Evolutionary conservation across 495 filamentous ascomycete genomes (phyloP).

Genomic region (Podospora didyma): DNA sequence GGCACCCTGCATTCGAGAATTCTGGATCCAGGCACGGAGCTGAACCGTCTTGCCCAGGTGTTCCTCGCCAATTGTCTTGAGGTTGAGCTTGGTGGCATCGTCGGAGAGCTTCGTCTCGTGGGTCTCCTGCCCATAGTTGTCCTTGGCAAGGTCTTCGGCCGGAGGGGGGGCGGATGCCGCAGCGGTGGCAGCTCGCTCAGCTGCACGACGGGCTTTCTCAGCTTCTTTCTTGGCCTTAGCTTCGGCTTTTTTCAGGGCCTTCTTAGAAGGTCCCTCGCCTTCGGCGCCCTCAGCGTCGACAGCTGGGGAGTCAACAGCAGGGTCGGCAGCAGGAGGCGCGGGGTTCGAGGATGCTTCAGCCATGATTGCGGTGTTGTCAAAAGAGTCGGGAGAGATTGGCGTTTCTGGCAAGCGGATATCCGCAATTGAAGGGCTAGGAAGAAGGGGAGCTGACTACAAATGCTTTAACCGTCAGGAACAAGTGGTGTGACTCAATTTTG

Average conservation of each 20-base stretch:
- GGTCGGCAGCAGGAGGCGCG: slow-evolving; percentile 16
- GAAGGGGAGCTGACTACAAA: background rate
- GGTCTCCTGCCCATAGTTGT: slow-evolving; percentile 59
- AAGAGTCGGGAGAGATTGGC: background rate
- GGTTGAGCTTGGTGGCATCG: slow-evolving; percentile 38
- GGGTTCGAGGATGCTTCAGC: slow-evolving; percentile 17
- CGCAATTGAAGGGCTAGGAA: background rate
- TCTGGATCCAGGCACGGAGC: slow-evolving; percentile 82
- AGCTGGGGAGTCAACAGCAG: slow-evolving; percentile 3
- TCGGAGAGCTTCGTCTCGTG: slow-evolving; percentile 23
- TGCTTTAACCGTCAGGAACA: background rate
- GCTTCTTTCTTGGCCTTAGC: slow-evolving; percentile 52
- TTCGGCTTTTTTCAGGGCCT: slow-evolving; percentile 54
- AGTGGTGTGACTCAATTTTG: slow-evolving; percentile 4
- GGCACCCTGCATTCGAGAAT: slow-evolving; percentile 75
- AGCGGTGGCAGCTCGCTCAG: slow-evolving; percentile 43
- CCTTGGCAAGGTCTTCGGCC: slow-evolving; percentile 64
- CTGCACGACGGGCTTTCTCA: slow-evolving; percentile 48
- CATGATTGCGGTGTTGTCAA: slow-evolving; percentile 11
- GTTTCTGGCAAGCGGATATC: background rate
- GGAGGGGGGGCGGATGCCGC: slow-evolving; percentile 48
- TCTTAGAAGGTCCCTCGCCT: slow-evolving; percentile 41
- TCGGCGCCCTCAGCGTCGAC: slow-evolving; percentile 16
- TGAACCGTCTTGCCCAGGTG: slow-evolving; percentile 71
- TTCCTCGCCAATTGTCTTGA: slow-evolving; percentile 53